Base-by-base conservation (phyloP, 1,139 yeast genomes). In the Trichomonascaceae sp. region DNA sequence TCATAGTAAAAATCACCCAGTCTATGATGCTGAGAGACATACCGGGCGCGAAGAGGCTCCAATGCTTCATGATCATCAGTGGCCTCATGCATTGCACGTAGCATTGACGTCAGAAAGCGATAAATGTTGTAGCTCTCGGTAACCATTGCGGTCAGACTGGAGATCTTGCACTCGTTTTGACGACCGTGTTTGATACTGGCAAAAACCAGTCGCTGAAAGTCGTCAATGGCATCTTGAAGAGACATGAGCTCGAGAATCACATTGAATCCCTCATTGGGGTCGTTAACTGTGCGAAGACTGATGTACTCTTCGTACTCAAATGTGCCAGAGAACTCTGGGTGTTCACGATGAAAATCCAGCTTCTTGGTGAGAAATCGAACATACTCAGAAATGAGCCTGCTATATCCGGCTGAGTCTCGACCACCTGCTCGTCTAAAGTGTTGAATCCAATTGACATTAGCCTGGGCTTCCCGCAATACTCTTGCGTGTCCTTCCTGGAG, bases 241-340 rank as follows among this genome's bases (percentile, higher is more conserved):
- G 75, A 74, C 85, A 85, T 78, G 48, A 89, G 64, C 52, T 84
- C 95, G 43, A 84, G 59, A 43, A 87, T 74, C 1, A 93, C 76
- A 50, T 87, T 95, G 52, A 81, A 89, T 4, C 97, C 97, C 59
- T 85, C 95, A 52, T 89, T 87, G 2, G 96, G 96, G 52, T 89
- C 95, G 50, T 82, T 78, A 27, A 84, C 93, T 3, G 87, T 76
- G 40, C 85, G 71, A 45, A 89, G 67, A 2, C 95, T 82, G 29
- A 87, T 75, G 52, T 87, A 89, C 52, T 89, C 98, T 54, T 85
- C 94, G 51, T 89, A 89, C 54, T 89, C 98, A 58, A 89, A 89
- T 30, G 87, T 85, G 15, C 97, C 97, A 51, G 81, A 87, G 60
- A 87, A 89, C 2, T 87, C 93, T 11, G 84, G 76, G 51, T 89